Conservation (phyloP, 2,329 filamentous ascomycete species). For the Alternaria triticina region DNA sequence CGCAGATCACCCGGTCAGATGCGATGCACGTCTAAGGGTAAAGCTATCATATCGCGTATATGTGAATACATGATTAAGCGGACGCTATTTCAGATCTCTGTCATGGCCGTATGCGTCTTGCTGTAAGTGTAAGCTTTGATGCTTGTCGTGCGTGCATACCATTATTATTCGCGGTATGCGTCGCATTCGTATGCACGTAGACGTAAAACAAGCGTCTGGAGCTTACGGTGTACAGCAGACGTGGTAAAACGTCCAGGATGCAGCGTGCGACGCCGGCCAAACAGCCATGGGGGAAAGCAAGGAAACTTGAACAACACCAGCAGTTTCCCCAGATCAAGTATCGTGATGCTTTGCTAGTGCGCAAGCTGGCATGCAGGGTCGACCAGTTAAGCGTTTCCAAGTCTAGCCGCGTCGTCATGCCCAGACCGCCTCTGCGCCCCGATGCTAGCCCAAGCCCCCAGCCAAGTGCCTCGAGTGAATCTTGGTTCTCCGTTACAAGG, state of each 20-base stretch:
- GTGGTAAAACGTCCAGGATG: not conserved
- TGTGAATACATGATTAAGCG: not conserved
- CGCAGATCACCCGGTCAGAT: not conserved
- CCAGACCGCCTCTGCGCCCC: slow-evolving; percentile 5
- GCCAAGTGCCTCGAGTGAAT: slow-evolving; percentile 12
- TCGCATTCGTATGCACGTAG: not conserved
- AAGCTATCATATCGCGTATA: not conserved
- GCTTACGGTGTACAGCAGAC: not conserved
- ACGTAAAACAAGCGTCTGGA: not conserved
- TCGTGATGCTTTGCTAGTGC: slow-evolving; percentile 1
- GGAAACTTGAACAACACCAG: not conserved
- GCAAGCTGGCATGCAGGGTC: not conserved
- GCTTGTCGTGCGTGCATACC: not conserved
- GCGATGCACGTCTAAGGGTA: not conserved
- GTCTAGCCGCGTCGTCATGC: slow-evolving; percentile 10
- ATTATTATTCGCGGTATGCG: not conserved
- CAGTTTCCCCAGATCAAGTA: slow-evolving; percentile 5
- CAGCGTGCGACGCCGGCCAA: not conserved
- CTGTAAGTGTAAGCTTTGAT: not conserved
- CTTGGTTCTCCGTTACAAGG: slow-evolving; percentile 17
- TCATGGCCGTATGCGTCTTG: not conserved
- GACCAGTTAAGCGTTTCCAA: slow-evolving; percentile 25
- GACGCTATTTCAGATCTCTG: not conserved
- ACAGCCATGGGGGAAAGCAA: not conserved
- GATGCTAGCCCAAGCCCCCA: slow-evolving; percentile 17